Percentiles rank a stretch among this genome's conserved stretches.
Evolutionary conservation across 2,329 filamentous ascomycete species (phyloP).

Genomic region (Aspergillus brasiliensis): DNA sequence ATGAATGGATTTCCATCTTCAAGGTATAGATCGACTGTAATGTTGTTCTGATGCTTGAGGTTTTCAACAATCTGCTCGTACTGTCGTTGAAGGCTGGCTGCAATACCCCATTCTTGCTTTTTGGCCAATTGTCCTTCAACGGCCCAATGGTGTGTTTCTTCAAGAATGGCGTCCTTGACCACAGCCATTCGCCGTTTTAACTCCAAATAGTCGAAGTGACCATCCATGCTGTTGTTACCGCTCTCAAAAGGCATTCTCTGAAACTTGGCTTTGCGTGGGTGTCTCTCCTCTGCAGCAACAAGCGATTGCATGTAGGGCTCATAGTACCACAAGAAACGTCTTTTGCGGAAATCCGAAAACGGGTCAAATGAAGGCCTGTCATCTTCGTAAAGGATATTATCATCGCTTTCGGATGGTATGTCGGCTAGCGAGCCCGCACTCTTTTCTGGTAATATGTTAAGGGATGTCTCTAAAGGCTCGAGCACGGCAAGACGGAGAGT

Average conservation of each 20-base stretch:
- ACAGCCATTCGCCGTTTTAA: conserved; percentile 68
- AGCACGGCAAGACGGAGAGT: conserved; percentile 84
- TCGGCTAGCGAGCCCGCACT: conserved; percentile 37
- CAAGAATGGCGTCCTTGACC: conserved; percentile 70
- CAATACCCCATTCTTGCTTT: conserved; percentile 70
- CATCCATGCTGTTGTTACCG: conserved; percentile 76
- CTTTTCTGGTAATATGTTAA: conserved; percentile 64
- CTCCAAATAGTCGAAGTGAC: conserved; percentile 77
- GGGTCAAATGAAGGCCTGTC: conserved; percentile 66
- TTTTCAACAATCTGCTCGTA: conserved; percentile 78
- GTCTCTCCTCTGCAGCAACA: conserved; percentile 55
- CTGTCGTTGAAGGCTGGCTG: conserved; percentile 79
- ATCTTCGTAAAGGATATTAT: conserved; percentile 51
- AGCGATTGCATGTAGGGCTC: conserved; percentile 79
- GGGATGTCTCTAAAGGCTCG: conserved; percentile 76
- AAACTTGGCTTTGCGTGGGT: conserved; percentile 67
- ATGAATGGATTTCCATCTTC: conserved; percentile 83
- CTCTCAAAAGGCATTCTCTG: conserved; percentile 86
- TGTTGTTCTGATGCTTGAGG: conserved; percentile 69
- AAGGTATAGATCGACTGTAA: conserved; percentile 74
- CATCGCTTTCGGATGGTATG: conserved; percentile 33
- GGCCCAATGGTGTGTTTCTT: conserved; percentile 73
- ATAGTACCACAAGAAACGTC: conserved; percentile 93
- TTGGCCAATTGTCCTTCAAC: conserved; percentile 65
- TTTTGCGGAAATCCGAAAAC: conserved; percentile 88